These are phyloP conservation scores for Cryphonectria parasitica DNA, from an alignment of 2,329 filamentous ascomycete genomes.

Conservation along the genomic window DNA sequence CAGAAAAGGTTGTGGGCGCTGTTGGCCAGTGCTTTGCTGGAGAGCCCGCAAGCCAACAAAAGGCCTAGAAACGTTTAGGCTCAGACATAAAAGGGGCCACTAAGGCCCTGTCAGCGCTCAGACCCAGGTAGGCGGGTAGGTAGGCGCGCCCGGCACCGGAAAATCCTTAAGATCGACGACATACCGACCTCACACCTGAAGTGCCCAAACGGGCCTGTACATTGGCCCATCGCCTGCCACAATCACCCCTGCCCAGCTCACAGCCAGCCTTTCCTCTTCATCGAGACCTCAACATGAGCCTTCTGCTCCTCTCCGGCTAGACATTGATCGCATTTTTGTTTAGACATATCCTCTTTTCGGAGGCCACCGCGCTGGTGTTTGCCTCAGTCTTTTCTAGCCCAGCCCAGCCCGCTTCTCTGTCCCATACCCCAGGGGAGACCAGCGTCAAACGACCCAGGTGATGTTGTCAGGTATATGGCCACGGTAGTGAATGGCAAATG, in stretches of 20 bases:
- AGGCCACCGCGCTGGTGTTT: not conserved
- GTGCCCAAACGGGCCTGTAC: conserved; percentile 10
- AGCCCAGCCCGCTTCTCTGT: not conserved
- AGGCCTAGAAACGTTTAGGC: not conserved
- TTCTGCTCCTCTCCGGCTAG: conserved; percentile 11
- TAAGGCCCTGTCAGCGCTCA: not conserved
- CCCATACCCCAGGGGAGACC: not conserved
- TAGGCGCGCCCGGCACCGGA: conserved; percentile 13
- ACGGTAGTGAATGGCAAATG: conserved; percentile 1
- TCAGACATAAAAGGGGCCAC: not conserved
- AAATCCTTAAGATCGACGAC: conserved; percentile 21
- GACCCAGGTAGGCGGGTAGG: not conserved
- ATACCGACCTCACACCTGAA: conserved; percentile 19
- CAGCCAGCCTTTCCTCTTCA: not conserved
- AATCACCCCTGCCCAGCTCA: conserved; percentile 21
- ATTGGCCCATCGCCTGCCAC: conserved; percentile 9
- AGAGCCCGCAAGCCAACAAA: not conserved
- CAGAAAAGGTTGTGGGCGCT: not conserved
- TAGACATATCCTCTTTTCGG: not conserved
- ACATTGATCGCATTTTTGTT: not conserved
- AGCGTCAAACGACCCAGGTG: not conserved
- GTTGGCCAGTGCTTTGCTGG: not conserved
- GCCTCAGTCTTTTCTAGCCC: not conserved
- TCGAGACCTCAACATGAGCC: conserved; percentile 19
- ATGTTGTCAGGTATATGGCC: not conserved